These are phyloP conservation scores for Backusella parvicylindrica DNA, from an alignment of 192 early-diverging fungal genomes.

Conservation along the genomic window DNA sequence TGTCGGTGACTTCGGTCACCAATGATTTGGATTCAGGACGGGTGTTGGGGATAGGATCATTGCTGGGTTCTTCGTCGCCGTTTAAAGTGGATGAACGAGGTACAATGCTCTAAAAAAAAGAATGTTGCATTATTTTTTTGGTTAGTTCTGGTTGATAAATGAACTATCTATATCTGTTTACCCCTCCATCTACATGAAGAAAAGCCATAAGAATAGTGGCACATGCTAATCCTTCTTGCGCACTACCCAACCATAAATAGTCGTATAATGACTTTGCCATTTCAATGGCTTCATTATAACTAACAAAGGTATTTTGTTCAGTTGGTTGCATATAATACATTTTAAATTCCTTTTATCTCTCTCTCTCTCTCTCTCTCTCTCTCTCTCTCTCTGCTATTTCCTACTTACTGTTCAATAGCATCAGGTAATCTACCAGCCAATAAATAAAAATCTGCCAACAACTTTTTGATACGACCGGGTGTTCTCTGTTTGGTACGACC, in stretches of 20 bases:
- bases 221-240: conserved; percentile 67
- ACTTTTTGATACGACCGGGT: conserved; percentile 67
- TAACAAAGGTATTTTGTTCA: conserved; percentile 11
- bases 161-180: conserved; percentile 8
- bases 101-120: neutral
- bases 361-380: neutral
- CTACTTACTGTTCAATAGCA: conserved; percentile 57
- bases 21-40: conserved; percentile 20
- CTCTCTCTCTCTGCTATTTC: too few relatives aligned
- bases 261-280: conserved; percentile 60
- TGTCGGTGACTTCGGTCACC: conserved; percentile 58
- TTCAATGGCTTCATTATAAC: conserved; percentile 68
- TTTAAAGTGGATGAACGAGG: neutral
- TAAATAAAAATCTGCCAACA: conserved; percentile 74
- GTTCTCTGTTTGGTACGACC: conserved; percentile 57
- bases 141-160: neutral
- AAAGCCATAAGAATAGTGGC: conserved; percentile 56
- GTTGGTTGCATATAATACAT: neutral
- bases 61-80: neutral
- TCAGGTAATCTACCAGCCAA: conserved; percentile 72
- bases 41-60: neutral
- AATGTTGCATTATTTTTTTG: neutral
- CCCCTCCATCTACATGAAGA: conserved; percentile 34
- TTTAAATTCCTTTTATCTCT: neutral
- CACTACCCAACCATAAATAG: conserved; percentile 72